Base-by-base conservation (phyloP, 768 basidiomycete species). In the Tricholomella constricta region DNA sequence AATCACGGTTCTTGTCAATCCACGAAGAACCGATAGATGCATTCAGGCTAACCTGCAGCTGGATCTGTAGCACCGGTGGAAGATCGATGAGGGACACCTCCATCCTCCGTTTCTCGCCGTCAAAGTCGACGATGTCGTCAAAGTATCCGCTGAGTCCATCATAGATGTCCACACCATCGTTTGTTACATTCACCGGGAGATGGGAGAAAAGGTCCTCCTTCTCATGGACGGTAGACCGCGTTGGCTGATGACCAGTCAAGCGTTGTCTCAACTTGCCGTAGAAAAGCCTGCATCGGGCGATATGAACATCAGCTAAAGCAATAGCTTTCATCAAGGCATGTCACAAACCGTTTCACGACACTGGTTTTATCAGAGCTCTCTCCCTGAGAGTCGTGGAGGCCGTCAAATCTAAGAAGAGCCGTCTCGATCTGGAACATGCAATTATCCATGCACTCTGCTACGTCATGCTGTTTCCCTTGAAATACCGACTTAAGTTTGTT, bases 381-480 rank as follows among this genome's bases (percentile, higher is more conserved):
- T 9, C 66, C 75, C 32, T 71, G 71, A 36, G 72, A 62, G 8
- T 76, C 81, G 52, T 67, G 69, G 45, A 76, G 62, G 3, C 71
- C 78, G 45, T 82, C 82, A 55, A 94, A 89, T 62, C 89, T 89
- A 34, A 93, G 76, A 42, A 93, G 68, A 1, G 94, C 94, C 4
- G 92, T 89, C 70, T 99, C 97, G 45, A 98, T 94, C 70, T 98
- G 97, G 73, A 97, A 97, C 79, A 99, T 89, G 74, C 95, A 95
- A 63, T 98, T 98, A 70, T 98, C 96, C 89, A 98, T 93, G 71
- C 96, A 98, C 71, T 99, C 97, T 0, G 96, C 88, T 11, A 98
- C 95, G 67, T 99, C 97, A 64, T 99, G 96, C 63, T 99, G 97
- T 62, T 89, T 88, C 5, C 96, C 94, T 93, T 52, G 29, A 23